Base-by-base conservation (phyloP, 2,329 filamentous ascomycete genomes). In the Golovinomyces cichoracearum region DNA sequence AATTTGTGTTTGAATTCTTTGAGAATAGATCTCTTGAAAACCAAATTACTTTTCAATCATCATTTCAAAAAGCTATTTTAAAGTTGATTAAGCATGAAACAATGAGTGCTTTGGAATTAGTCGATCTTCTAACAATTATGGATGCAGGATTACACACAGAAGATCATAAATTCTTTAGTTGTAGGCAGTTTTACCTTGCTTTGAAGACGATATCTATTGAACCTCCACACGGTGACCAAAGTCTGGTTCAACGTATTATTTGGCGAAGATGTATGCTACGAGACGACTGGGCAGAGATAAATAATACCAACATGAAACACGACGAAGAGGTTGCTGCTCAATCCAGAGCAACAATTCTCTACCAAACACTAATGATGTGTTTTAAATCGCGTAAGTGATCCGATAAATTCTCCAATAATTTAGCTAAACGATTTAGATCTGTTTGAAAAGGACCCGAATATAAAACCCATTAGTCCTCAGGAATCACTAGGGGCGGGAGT, bases 211-310 rank as follows among this genome's bases (percentile, higher is more conserved):
- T 52, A 4, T 50, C 49, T 19, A 70, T 66, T 58, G 74, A 65
- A 54, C 70, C 68, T 56, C 68, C 62, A 56, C 67, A 67, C 17
- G 70, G 73, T n/a, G 68, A 72, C 42, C 69, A 71, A 53, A 70
- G 78, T 23, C 64, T 68, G 27, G 60, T 71, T 31, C 64, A 73
- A 47, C 68, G 66, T 51, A 63, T 76, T n/a, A 82, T 95, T 53
- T 98, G 90, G 90, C 80, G 90, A 59, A 76, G 90, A 48, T 79
- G 84, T 52, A 81, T 81, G 57, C 71, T 88, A 54, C 75, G 78
- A 46, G 86, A 94, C 61, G 75, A 94, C 59, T 98, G 90, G 90
- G 67, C 72, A 23, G 68, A 67, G 50, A 72, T 92, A 59, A 88
- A 90, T 58, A 76, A 83, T 54, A 88, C 81, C 0, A 74, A 78